Conservation (phyloP, 2,329 filamentous ascomycete species). For the Clarireedia sp. region DNA sequence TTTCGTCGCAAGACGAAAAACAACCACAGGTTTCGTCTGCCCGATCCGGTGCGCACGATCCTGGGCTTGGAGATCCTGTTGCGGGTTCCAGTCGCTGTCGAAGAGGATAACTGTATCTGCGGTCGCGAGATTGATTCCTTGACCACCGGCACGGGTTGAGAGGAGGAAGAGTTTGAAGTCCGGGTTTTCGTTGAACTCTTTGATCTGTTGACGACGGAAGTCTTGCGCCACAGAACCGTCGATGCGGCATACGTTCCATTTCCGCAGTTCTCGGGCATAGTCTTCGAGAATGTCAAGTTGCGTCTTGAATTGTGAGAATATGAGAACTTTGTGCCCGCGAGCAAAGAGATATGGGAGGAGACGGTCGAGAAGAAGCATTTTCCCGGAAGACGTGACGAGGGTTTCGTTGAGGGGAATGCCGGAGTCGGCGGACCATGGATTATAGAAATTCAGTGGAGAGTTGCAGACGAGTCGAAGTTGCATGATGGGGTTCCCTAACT, state of each 20-base stretch:
- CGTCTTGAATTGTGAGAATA: slow-evolving; percentile 95
- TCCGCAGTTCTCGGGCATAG: slow-evolving; percentile 70
- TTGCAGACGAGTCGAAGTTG: slow-evolving; percentile 90
- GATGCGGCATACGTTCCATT: slow-evolving; percentile 80
- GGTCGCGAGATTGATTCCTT: slow-evolving; percentile 87
- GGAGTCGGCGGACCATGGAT: slow-evolving; percentile 64
- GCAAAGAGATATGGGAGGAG: slow-evolving; percentile 69
- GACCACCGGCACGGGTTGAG: slow-evolving; percentile 83
- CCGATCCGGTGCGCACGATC: slow-evolving; percentile 93
- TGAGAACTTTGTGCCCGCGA: slow-evolving; percentile 78
- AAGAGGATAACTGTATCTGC: slow-evolving; percentile 92
- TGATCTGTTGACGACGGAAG: slow-evolving; percentile 62
- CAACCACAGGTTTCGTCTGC: slow-evolving; percentile 82
- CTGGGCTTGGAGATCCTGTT: slow-evolving; percentile 93
- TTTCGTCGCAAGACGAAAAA: slow-evolving; percentile 89
- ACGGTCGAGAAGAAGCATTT: slow-evolving; percentile 89
- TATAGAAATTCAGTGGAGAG: slow-evolving; percentile 93
- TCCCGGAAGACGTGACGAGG: slow-evolving; percentile 80
- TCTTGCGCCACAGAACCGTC: slow-evolving; percentile 78
- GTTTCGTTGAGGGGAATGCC: slow-evolving; percentile 63
- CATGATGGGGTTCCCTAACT: slow-evolving; percentile 86
- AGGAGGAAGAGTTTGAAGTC: slow-evolving; percentile 73
- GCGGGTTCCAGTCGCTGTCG: slow-evolving; percentile 88
- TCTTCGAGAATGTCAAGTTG: slow-evolving; percentile 86
- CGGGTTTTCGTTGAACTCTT: slow-evolving; percentile 60